Conservation (phyloP, 2,329 filamentous ascomycete genomes). For the Penicillium sp. region DNA sequence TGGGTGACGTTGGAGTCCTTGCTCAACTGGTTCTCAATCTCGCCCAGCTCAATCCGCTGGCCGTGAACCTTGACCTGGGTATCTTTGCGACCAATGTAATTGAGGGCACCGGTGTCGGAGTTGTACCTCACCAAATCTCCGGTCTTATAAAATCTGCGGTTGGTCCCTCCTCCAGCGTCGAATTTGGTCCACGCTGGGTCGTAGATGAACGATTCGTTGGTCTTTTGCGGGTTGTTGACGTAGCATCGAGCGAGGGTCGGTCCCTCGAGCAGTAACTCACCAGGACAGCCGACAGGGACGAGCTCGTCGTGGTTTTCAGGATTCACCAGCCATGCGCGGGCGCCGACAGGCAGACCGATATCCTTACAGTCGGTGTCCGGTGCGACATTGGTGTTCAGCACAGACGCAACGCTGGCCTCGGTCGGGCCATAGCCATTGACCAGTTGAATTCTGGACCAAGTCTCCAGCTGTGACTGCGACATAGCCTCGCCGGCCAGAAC, state of each 20-base stretch:
- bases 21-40: constrained; percentile 50
- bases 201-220: constrained; percentile 61
- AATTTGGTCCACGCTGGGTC: constrained; percentile 58
- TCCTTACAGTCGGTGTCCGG: constrained; percentile 37
- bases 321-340: constrained; percentile 45
- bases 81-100: constrained; percentile 64
- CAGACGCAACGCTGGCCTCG: constrained; percentile 43
- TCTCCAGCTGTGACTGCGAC: constrained; percentile 45
- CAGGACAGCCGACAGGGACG: constrained; percentile 46
- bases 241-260: constrained; percentile 68
- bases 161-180: constrained; percentile 30
- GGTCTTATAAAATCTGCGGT: constrained; percentile 46
- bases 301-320: constrained; percentile 44
- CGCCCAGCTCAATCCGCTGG: constrained; percentile 65
- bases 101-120: constrained; percentile 39
- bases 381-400: constrained; percentile 39
- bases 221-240: constrained; percentile 62
- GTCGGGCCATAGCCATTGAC: constrained; percentile 52
- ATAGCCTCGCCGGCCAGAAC: constrained; percentile 55
- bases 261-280: constrained; percentile 45
- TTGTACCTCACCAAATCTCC: constrained; percentile 47
- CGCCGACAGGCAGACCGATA: constrained; percentile 41
- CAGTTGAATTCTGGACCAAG: constrained; percentile 43
- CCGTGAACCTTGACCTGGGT: constrained; percentile 71
- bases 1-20: constrained; percentile 38